Base-by-base conservation (phyloP, 2,329 filamentous ascomycete species). In the Ceratocystis colombiana region DNA sequence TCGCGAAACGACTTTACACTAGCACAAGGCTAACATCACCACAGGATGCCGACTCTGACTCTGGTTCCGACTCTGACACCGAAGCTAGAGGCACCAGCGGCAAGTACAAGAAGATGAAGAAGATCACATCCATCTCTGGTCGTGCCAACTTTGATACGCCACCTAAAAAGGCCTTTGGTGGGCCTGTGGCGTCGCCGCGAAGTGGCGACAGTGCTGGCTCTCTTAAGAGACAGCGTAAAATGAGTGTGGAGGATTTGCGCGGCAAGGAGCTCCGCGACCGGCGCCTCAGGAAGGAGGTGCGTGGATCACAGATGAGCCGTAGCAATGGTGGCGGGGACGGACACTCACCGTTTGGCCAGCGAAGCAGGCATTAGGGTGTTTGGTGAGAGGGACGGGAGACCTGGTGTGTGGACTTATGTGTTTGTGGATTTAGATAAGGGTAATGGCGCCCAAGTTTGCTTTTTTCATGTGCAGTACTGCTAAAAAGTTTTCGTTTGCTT, bases 201-300 rank as follows among this genome's bases (percentile, higher is more conserved):
- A 37, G 67, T 66, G 41, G 22, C 12, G 57, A 57, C 67, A 33
- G 64, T 17, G 28, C 44, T 15, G 45, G 48, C 25, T 50, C 61
- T 22, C 50, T 65, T 33, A 66, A 66, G 30, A 55, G 67, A 28
- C 46, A 62, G 28, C 59, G 61, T 41, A 53, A 64, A 8, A 44
- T 37, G 63, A 30, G 41, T 17, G 44, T 33, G 7, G 45, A 66
- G 17, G 67, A 68, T 45, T 30, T 62, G 7, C 61, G 61, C 28
- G 64, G 75, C 5, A 77, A 79, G 69, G 78, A 83, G 69, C 74
- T 86, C 20, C 81, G 83, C 6, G 82, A 84, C 53, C 80, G 82
- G 72, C 78, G 84, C 57, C 81, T 83, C 71, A 84, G 84, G 73
- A 87, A 86, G 73, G 83, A 87, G 66, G 79, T 89, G 64, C 64